These are phyloP conservation scores for Cantharellus anzutake DNA, from an alignment of 768 basidiomycete species.

Conservation along the genomic window DNA sequence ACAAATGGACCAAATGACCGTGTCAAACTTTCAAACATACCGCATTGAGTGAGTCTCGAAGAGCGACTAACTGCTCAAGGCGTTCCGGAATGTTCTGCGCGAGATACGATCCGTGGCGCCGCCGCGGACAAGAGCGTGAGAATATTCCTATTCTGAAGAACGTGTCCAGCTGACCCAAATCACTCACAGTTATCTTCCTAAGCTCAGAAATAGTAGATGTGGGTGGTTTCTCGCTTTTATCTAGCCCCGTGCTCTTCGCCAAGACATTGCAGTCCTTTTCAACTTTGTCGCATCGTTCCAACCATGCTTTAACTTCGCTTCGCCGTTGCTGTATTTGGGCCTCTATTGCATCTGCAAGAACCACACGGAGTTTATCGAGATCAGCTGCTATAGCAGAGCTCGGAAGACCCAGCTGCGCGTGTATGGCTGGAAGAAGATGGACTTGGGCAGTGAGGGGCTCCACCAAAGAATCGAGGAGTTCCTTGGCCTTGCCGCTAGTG, in stretches of 20 bases:
- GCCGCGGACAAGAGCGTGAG: neutral
- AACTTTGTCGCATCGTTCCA: slow-evolving; percentile 36
- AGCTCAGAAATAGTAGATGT: slow-evolving; percentile 35
- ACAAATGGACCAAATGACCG: neutral
- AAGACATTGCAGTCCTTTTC: slow-evolving; percentile 51
- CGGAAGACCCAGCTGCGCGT: slow-evolving; percentile 70
- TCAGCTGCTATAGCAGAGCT: slow-evolving; percentile 66
- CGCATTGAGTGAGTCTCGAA: slow-evolving; percentile 65
- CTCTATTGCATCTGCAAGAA: slow-evolving; percentile 60
- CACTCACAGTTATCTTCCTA: slow-evolving; percentile 35
- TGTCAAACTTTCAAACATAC: neutral
- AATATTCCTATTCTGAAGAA: slow-evolving; percentile 16
- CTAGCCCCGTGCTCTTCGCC: slow-evolving; percentile 48
- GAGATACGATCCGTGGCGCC: no score
- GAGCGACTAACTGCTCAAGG: slow-evolving; percentile 44
- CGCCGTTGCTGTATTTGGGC: slow-evolving; percentile 45
- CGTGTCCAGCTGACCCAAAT: neutral
- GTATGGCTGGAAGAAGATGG: slow-evolving; percentile 60
- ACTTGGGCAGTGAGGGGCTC: slow-evolving; percentile 66
- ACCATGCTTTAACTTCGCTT: slow-evolving; percentile 64
- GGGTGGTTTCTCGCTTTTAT: slow-evolving; percentile 41
- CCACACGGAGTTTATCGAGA: slow-evolving; percentile 47
- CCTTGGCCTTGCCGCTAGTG: slow-evolving; percentile 7
- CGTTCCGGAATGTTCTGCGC: slow-evolving; percentile 40
- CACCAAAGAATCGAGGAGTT: slow-evolving; percentile 58